Evolutionary conservation across 257 asterid genomes (phyloP).

Genomic region (Solanum lignicaule): DNA sequence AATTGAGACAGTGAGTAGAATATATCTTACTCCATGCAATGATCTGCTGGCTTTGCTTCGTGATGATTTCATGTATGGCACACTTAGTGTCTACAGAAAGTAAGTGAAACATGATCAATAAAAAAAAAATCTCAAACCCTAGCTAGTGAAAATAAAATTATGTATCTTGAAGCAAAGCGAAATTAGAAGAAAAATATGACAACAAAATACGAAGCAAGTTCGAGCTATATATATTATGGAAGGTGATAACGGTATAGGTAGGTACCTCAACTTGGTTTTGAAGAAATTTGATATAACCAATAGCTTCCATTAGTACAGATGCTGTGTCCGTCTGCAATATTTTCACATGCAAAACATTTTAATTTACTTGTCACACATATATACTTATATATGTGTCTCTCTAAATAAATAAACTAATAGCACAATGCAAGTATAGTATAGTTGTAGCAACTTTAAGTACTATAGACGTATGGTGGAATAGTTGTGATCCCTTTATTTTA

Average conservation of each 20-base stretch:
- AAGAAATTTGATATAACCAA: constrained; percentile 88
- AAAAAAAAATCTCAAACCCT: background rate
- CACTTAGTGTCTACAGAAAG: constrained; percentile 59
- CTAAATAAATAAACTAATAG: background rate
- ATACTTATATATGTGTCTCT: background rate
- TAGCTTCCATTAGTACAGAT: constrained; percentile 94
- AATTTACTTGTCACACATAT: background rate
- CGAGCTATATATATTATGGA: constrained; percentile 3
- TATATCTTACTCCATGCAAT: constrained; percentile 41
- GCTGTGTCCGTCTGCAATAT: constrained; percentile 92
- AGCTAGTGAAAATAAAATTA: background rate
- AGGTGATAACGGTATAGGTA: background rate
- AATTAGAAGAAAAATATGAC: background rate
- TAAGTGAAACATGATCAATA: background rate
- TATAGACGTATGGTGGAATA: accelerated
- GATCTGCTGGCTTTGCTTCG: constrained; percentile 39
- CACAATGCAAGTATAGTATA: background rate
- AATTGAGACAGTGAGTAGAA: background rate
- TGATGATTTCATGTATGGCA: constrained; percentile 77
- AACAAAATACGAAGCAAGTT: background rate
- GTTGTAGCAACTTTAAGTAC: background rate
- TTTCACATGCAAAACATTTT: constrained; percentile 16
- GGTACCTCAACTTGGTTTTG: constrained; percentile 82
- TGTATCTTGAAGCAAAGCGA: background rate
- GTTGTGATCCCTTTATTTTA: background rate